Percentiles rank a stretch among this genome's conserved stretches.
These are phyloP conservation scores for Yamadazyma spencermartinsiae DNA, from an alignment of 1,139 yeast genomes.

Conservation along the genomic window DNA sequence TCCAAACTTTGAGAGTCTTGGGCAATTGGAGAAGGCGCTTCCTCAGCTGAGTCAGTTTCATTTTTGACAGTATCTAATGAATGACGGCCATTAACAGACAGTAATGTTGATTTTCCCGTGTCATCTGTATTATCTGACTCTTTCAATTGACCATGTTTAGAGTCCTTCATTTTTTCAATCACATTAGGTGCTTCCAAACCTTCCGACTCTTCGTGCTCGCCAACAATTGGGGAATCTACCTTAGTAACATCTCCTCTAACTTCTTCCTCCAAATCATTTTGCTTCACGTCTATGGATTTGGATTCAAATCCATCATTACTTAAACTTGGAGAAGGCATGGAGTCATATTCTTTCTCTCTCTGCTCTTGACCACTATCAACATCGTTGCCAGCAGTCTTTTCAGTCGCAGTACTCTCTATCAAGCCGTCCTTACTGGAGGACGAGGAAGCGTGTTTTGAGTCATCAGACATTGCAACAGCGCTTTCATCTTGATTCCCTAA, in stretches of 20 bases:
- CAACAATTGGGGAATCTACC: too few relatives aligned
- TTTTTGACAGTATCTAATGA: background rate
- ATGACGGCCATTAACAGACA: too few relatives aligned
- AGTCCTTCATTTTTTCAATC: too few relatives aligned
- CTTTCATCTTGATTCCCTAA: background rate
- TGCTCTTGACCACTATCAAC: background rate
- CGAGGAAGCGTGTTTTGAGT: background rate
- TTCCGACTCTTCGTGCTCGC: too few relatives aligned
- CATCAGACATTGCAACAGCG: background rate
- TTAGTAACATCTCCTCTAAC: too few relatives aligned
- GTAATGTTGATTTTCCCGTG: too few relatives aligned
- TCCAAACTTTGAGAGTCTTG: too few relatives aligned
- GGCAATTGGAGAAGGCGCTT: too few relatives aligned
- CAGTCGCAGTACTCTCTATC: background rate
- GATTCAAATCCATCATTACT: slow-evolving; percentile 5
- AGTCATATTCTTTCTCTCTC: slow-evolving; percentile 1
- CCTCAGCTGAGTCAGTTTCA: background rate
- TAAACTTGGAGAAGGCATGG: slow-evolving; percentile 13
- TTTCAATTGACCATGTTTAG: too few relatives aligned
- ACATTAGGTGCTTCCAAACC: too few relatives aligned
- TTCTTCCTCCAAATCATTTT: background rate
- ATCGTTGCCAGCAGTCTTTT: background rate
- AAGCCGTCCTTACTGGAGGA: background rate
- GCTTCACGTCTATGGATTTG: slow-evolving; percentile 1
- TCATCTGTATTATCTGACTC: too few relatives aligned